Percentiles rank a stretch among this genome's conserved stretches.
Conservation (phyloP, 257 asterid genomes). For the Solanum pennellii region DNA sequence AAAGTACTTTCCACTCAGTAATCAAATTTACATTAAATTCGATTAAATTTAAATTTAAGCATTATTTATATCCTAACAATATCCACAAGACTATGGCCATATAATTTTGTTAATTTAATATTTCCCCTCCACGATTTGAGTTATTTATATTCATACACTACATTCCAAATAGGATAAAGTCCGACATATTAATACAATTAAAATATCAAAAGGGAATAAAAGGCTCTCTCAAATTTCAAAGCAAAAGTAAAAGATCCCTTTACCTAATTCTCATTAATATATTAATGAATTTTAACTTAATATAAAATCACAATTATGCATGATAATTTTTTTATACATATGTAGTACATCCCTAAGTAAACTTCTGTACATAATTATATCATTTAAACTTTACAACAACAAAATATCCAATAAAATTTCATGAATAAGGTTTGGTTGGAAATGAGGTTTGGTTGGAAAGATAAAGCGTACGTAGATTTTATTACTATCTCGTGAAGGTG, state of each 20-base stretch:
- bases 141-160: neutral
- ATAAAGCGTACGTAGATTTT: fast-evolving
- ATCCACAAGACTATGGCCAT: neutral
- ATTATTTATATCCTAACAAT: neutral
- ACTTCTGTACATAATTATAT: neutral
- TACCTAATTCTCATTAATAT: neutral
- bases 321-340: neutral
- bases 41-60: neutral
- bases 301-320: neutral
- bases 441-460: no score
- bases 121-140: neutral
- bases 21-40: neutral
- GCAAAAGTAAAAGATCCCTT: neutral
- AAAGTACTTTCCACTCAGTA: neutral
- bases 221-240: neutral
- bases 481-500: neutral
- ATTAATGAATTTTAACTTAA: neutral
- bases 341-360: neutral
- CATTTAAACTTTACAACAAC: neutral
- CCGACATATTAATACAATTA: neutral
- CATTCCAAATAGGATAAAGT: neutral
- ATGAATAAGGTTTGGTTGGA: no score
- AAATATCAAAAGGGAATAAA: neutral
- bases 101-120: neutral
- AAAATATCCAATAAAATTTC: no score